Evolutionary conservation across 305 asterid genomes (phyloP).

Genomic region (Coffea humblotiana): DNA sequence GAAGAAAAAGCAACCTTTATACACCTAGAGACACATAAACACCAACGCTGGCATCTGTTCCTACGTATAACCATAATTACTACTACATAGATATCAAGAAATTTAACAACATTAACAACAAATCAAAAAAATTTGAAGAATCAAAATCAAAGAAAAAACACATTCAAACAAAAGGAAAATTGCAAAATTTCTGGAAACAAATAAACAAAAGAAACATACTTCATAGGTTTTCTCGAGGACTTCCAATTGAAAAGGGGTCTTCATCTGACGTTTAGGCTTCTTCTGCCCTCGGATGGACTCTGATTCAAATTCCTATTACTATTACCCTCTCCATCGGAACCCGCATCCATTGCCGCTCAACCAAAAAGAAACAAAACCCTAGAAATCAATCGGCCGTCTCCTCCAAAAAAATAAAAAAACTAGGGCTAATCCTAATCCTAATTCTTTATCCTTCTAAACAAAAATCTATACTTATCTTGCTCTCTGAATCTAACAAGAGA

Average conservation of each 20-base stretch:
- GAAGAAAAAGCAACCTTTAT: neutral
- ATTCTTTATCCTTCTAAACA: too few species aligned
- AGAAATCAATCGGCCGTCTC: constrained; percentile 32
- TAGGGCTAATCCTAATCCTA: constrained; percentile 27
- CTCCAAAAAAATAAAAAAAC: constrained; percentile 1
- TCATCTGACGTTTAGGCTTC: constrained; percentile 99
- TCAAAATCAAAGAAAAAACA: neutral
- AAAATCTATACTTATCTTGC: neutral
- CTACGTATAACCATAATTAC: constrained; percentile 12
- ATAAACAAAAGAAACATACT: constrained; percentile 41
- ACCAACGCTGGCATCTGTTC: neutral
- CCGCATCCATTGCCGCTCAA: constrained; percentile 73
- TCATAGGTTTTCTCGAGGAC: constrained; percentile 80
- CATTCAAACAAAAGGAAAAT: neutral
- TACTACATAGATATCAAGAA: constrained; percentile 3
- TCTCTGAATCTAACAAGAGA: constrained; percentile 16
- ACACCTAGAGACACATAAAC: neutral
- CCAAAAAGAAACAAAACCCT: constrained; percentile 38
- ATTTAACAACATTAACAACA: constrained; percentile 4
- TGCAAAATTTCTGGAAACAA: neutral
- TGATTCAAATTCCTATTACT: constrained; percentile 43
- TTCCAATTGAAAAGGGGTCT: constrained; percentile 95
- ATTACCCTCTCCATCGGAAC: constrained; percentile 75
- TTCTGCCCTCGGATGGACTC: constrained; percentile 58
- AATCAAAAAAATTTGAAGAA: neutral